Percentiles rank a stretch among this genome's conserved stretches.
Evolutionary conservation across 2,329 filamentous ascomycete species (phyloP).

Genomic region (Fusarium tuaranense): DNA sequence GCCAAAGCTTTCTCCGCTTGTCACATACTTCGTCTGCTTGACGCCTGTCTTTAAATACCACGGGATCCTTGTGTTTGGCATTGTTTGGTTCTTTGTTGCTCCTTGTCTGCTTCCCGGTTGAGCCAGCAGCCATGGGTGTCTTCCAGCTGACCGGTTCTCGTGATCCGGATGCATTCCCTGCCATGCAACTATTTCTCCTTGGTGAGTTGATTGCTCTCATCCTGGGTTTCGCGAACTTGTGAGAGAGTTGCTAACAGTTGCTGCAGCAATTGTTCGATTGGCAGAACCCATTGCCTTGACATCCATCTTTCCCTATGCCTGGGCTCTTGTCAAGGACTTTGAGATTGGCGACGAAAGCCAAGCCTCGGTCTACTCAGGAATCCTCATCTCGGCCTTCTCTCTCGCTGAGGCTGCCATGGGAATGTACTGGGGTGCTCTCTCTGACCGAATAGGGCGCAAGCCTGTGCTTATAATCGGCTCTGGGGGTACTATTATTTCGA

Average conservation of each 20-base stretch:
- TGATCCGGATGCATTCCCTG: conserved; percentile 82
- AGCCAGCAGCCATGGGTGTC: conserved; percentile 62
- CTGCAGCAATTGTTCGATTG: conserved; percentile 86
- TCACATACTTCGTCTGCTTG: not conserved
- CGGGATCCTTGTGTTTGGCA: conserved; percentile 6
- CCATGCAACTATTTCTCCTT: conserved; percentile 84
- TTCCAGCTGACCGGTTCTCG: conserved; percentile 62
- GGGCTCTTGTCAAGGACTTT: conserved; percentile 83
- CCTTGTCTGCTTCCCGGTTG: not conserved
- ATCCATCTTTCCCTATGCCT: conserved; percentile 93
- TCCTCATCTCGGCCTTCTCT: conserved; percentile 88
- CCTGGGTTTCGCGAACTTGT: conserved; percentile 78
- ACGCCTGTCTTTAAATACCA: conserved; percentile 8
- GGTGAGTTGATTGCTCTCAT: conserved; percentile 65
- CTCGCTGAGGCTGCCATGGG: conserved; percentile 85
- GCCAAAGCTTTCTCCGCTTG: not conserved
- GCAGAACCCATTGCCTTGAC: conserved; percentile 94
- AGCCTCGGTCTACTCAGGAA: conserved; percentile 88
- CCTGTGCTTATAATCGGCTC: conserved; percentile 87
- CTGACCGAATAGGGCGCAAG: conserved; percentile 86
- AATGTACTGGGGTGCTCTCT: conserved; percentile 88
- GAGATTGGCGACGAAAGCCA: conserved; percentile 77
- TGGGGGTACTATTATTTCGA: conserved; percentile 82
- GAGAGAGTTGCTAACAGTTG: conserved; percentile 56
- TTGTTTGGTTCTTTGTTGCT: conserved; percentile 1